Evolutionary conservation across 352 stramenopile species (phyloP).

Genomic region (Phytophthora citrophthora): DNA sequence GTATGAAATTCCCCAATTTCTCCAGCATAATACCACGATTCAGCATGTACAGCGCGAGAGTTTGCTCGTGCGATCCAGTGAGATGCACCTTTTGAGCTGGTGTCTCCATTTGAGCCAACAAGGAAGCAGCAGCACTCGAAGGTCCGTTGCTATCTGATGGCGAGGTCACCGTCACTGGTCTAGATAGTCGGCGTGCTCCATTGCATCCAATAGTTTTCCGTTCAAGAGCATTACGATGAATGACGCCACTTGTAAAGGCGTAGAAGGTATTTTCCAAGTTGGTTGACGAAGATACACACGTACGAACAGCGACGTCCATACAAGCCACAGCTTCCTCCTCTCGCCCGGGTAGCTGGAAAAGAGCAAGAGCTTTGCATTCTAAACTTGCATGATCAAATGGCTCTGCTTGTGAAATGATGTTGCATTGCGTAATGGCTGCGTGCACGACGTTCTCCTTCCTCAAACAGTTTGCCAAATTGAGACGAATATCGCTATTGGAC

Average conservation of each 20-base stretch:
- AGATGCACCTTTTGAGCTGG: constrained; percentile 29
- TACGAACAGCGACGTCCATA: constrained; percentile 64
- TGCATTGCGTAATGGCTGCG: constrained; percentile 61
- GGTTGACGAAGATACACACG: constrained; percentile 63
- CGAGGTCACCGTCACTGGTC: constrained; percentile 1
- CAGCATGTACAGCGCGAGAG: constrained; percentile 71
- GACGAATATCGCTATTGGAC: constrained; percentile 59
- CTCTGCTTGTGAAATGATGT: constrained; percentile 47
- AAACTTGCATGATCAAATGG: constrained; percentile 55
- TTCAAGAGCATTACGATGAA: constrained; percentile 65
- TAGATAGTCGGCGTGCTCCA: constrained; percentile 15
- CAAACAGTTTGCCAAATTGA: constrained; percentile 78
- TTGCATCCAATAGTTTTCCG: constrained; percentile 49
- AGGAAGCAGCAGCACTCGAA: constrained; percentile 14
- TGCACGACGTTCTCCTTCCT: constrained; percentile 48
- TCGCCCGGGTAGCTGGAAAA: constrained; percentile 51
- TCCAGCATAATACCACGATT: constrained; percentile 78
- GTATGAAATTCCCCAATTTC: constrained; percentile 48
- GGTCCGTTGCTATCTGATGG: background rate
- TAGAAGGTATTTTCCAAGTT: constrained; percentile 72
- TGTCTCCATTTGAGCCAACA: constrained; percentile 23
- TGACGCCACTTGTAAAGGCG: constrained; percentile 54
- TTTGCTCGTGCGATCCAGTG: constrained; percentile 66
- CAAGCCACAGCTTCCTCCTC: constrained; percentile 50
- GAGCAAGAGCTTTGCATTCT: constrained; percentile 68